A percentile compares a stretch with the other conserved stretches of the same genome.
Conservation (phyloP, 2,329 filamentous ascomycete species). For the Diaporthe vaccinii region DNA sequence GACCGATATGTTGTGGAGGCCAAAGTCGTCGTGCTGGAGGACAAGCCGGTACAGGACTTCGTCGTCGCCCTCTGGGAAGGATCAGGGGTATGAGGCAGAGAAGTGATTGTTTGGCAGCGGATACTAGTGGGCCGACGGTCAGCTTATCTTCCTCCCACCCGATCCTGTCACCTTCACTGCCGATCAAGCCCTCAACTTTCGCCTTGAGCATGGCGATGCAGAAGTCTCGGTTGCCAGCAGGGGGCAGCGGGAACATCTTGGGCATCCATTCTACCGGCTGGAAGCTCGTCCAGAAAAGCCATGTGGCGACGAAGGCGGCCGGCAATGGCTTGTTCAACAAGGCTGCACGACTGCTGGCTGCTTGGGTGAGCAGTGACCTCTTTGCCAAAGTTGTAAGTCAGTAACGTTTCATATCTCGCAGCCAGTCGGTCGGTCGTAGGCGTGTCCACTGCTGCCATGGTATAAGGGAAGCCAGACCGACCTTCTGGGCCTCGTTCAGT, state of each 20-base stretch:
- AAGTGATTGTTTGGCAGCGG: conserved; percentile 46
- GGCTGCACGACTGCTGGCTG: not conserved
- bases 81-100: conserved; percentile 46
- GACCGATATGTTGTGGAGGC: conserved; percentile 50
- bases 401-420: not conserved
- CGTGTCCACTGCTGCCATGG: too few relatives aligned
- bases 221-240: not conserved
- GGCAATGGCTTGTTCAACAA: not conserved
- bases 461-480: too few relatives aligned
- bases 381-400: not conserved
- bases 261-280: not conserved
- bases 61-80: conserved; percentile 42
- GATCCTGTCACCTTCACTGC: not conserved
- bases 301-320: not conserved
- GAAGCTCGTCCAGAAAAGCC: not conserved
- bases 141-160: not conserved
- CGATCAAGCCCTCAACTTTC: not conserved
- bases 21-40: conserved; percentile 52
- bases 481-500: too few relatives aligned
- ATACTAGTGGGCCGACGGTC: conserved; percentile 37
- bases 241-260: not conserved
- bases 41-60: conserved; percentile 48
- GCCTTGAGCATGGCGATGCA: not conserved
- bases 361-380: not conserved
- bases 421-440: not conserved